Base-by-base conservation (phyloP, 306 rosid genomes). In the Castanea sativa region DNA sequence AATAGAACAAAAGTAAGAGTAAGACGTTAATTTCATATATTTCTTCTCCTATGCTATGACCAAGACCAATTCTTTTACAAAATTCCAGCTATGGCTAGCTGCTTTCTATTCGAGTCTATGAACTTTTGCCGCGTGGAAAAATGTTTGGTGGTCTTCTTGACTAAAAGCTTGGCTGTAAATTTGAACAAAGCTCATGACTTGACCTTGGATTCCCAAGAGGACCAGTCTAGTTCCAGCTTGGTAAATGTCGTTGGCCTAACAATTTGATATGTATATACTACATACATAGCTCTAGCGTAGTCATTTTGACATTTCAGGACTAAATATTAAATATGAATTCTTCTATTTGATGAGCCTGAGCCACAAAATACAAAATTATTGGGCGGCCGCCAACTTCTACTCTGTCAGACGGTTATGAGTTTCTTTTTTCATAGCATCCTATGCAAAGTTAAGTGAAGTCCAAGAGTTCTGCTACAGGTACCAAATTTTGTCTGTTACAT, bases 191-290 rank as follows among this genome's bases (percentile, higher is more conserved):
- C 29, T 32, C 57, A 61, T n/a, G 69, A 41, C 32, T 15, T 25
- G 32, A 61, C 86, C 71, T 87, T 57, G 82, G 89, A 78, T 85
- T 88, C 84, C 68, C 15, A 18, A 6, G 18, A 71, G 63, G 73
- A 79, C 73, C 63, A 71, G 33, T 60, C 45, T n/a, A 14, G 1
- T 20, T 69, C 30, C 63, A 20, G 3, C 79, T 65, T 38, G n/a
- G 11, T 38, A 61, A 13, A 27, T 11, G 49, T 9, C 18, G 71
- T 10, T 75, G 75, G 78, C 49, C 52, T 76, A 18, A 53, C 70
- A 64, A 3, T 73, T 69, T 84, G 72, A 73, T 79, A 52, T 6
- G 41, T 32, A 76, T 25, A 6, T 14, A 20, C 65, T 55, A 53
- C 64, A 6, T 29, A 1, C 35, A 41, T 49, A 43, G 55, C 38